These are phyloP conservation scores for Rhizopus delemar DNA, from an alignment of 371 early-diverging fungal species.

Conservation along the genomic window DNA sequence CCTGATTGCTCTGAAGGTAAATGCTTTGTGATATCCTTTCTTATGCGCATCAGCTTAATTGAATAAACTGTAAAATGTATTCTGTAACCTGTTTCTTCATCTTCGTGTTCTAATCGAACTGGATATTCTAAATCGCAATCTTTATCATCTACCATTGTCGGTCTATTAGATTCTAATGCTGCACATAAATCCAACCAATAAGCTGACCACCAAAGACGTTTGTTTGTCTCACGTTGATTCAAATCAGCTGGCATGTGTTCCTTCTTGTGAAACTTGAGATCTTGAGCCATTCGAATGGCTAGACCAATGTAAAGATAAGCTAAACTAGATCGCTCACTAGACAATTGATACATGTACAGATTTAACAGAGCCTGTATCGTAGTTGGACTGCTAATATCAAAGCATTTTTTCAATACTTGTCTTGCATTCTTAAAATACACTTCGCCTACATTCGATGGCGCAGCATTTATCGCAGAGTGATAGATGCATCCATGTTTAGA, in stretches of 20 bases:
- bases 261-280: slow-evolving; percentile 60
- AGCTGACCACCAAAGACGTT: slow-evolving; percentile 66
- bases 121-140: slow-evolving; percentile 65
- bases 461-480: slow-evolving; percentile 37
- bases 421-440: slow-evolving; percentile 59
- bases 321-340: slow-evolving; percentile 56
- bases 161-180: slow-evolving; percentile 50
- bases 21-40: slow-evolving; percentile 58
- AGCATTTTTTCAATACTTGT: slow-evolving; percentile 58
- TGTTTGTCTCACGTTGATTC: slow-evolving; percentile 56
- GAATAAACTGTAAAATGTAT: slow-evolving; percentile 51
- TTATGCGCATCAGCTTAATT: slow-evolving; percentile 58
- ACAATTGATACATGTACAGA: slow-evolving; percentile 65
- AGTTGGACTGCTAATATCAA: slow-evolving; percentile 55
- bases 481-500: slow-evolving; percentile 61
- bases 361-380: slow-evolving; percentile 63
- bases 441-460: slow-evolving; percentile 53
- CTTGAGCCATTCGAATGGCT: slow-evolving; percentile 69
- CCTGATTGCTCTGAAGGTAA: slow-evolving; percentile 49
- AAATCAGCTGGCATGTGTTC: slow-evolving; percentile 50
- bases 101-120: slow-evolving; percentile 41
- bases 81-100: slow-evolving; percentile 50
- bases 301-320: slow-evolving; percentile 63
- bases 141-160: slow-evolving; percentile 62
- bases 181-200: slow-evolving; percentile 61